Conservation (phyloP, 495 filamentous ascomycete genomes). For the Lasiosphaeriaceae sp. region DNA sequence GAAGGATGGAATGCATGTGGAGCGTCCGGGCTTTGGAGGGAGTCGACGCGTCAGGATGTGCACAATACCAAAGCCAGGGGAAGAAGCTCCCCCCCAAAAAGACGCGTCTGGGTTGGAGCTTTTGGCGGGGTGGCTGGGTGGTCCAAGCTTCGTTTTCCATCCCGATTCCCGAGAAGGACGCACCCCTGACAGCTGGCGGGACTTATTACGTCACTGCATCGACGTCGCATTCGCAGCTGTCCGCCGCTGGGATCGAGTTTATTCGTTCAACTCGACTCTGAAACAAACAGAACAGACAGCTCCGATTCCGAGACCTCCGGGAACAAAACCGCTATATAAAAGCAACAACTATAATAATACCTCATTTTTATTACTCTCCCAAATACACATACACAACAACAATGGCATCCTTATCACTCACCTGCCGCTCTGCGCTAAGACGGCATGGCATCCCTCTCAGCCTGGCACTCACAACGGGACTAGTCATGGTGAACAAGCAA, state of each 20-base stretch:
- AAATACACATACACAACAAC: neutral
- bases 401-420: slow-evolving; percentile 1
- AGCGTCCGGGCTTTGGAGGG: too few species aligned
- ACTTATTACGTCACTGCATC: slow-evolving; percentile 1
- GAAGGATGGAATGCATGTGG: too few species aligned
- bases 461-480: slow-evolving; percentile 23
- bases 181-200: neutral
- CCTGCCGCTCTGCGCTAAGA: slow-evolving; percentile 14
- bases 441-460: slow-evolving; percentile 18
- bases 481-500: slow-evolving; percentile 19
- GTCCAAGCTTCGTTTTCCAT: neutral
- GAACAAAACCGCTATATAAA: neutral
- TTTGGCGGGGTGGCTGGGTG: neutral
- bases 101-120: neutral
- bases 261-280: neutral
- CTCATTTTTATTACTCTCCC: neutral
- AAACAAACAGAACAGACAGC: too few species aligned
- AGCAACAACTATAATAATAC: neutral
- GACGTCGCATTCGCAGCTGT: neutral
- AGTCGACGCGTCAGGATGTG: neutral
- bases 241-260: too few species aligned
- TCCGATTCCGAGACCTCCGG: neutral
- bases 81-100: neutral
- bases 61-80: neutral
- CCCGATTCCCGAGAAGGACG: neutral